Evolutionary conservation across 1,284 basidiomycete genomes (phyloP).

Genomic region (Malassezia japonica): DNA sequence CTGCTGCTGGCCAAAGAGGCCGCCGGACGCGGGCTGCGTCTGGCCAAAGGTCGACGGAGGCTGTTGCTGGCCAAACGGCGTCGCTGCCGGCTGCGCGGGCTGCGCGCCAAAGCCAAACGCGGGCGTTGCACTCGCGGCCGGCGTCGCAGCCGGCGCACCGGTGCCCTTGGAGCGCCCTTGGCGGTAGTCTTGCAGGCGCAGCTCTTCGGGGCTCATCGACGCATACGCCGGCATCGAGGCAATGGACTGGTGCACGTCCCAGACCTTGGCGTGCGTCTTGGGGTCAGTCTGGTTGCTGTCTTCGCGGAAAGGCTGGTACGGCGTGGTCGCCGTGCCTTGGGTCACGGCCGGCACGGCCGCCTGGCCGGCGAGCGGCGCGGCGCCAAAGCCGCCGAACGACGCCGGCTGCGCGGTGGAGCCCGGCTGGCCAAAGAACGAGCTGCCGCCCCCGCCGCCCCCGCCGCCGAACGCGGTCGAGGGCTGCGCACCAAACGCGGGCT

Average conservation of each 20-base stretch:
- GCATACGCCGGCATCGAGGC: conserved; percentile 34
- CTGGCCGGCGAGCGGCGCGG: conserved; percentile 19
- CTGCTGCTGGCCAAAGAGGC: conserved; percentile 46
- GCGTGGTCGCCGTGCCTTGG: conserved; percentile 33
- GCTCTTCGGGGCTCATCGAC: conserved; percentile 33
- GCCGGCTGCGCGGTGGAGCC: conserved; percentile 16
- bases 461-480: conserved; percentile 20
- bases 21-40: conserved; percentile 15
- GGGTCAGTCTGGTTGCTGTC: conserved; percentile 32
- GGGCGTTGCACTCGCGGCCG: conserved; percentile 13
- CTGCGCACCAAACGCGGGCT: conserved; percentile 8
- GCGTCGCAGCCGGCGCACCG: conserved; percentile 20
- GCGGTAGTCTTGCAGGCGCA: conserved; percentile 36
- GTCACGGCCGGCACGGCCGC: conserved; percentile 16
- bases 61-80: conserved; percentile 28
- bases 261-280: conserved; percentile 34
- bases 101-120: conserved; percentile 32
- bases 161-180: conserved; percentile 34
- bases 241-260: conserved; percentile 37
- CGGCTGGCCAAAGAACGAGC: conserved; percentile 26
- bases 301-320: conserved; percentile 32
- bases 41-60: too few relatives aligned
- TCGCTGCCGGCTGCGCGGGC: conserved; percentile 18
- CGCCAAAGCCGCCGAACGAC: conserved; percentile 23
- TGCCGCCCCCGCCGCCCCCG: conserved; percentile 11